These are phyloP conservation scores for Aspergillus sp. DNA, from an alignment of 2,329 filamentous ascomycete species.

Conservation along the genomic window DNA sequence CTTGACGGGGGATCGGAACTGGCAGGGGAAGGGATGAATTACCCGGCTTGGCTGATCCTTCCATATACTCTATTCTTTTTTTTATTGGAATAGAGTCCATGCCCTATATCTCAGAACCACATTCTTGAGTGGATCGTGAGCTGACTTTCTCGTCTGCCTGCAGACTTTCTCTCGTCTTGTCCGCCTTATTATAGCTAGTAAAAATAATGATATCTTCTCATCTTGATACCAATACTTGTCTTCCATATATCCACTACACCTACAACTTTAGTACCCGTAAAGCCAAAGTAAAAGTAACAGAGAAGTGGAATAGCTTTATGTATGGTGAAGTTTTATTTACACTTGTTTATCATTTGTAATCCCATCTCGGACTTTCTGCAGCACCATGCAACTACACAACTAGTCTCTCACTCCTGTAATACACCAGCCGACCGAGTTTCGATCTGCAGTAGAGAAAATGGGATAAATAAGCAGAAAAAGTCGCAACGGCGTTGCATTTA, in stretches of 20 bases:
- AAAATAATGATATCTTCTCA: neutral
- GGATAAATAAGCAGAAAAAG: neutral
- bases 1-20: constrained; percentile 29
- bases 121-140: neutral
- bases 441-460: neutral
- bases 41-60: constrained; percentile 44
- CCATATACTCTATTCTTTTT: constrained; percentile 3
- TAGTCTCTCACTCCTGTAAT: neutral
- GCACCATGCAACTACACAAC: neutral
- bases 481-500: neutral
- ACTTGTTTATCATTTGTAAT: neutral
- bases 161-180: neutral
- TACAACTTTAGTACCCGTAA: neutral
- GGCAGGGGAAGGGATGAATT: constrained; percentile 49
- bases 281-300: neutral
- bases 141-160: constrained; percentile 1
- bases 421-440: neutral
- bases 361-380: neutral
- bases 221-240: neutral
- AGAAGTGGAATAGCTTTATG: neutral
- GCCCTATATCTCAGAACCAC: constrained; percentile 6
- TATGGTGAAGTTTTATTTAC: neutral
- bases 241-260: neutral
- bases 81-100: constrained; percentile 1
- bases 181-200: neutral